A percentile compares a stretch with the other conserved stretches of the same genome.
phyloP scores from a whole-genome alignment of 345 rosid species.

The Orychophragmus violaceus region DNA sequence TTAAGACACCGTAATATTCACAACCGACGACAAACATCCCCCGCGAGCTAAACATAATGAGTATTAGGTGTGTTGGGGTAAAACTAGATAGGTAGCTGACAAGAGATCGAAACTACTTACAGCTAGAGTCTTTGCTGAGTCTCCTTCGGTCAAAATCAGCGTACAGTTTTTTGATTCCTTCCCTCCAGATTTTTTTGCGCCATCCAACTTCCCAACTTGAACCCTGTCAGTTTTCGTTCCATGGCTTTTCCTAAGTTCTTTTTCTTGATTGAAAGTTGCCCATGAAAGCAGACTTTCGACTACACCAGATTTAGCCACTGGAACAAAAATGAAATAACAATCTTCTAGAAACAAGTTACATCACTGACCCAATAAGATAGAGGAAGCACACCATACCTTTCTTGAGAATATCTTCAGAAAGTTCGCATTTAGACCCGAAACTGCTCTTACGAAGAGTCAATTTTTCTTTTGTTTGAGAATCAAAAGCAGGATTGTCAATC shows the following conservation, averaged over 20 bases:
- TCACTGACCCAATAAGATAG: neutral
- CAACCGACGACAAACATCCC: conserved; percentile 65
- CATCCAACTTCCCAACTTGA: conserved; percentile 71
- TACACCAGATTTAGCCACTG: conserved; percentile 81
- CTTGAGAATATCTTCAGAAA: conserved; percentile 72
- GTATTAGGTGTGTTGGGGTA: conserved; percentile 6
- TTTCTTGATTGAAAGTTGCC: conserved; percentile 82
- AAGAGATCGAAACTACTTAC: conserved; percentile 39
- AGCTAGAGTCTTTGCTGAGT: conserved; percentile 94
- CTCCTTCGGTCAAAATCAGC: conserved; percentile 96
- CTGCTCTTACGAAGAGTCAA: conserved; percentile 94
- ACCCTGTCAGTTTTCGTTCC: conserved; percentile 67
- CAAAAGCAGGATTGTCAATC: conserved; percentile 98
- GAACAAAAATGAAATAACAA: neutral
- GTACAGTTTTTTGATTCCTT: conserved; percentile 70
- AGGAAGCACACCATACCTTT: conserved; percentile 48
- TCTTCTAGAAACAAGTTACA: neutral
- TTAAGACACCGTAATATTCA: conserved; percentile 45
- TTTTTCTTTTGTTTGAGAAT: conserved; percentile 98
- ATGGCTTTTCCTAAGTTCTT: conserved; percentile 89
- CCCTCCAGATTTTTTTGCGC: conserved; percentile 92
- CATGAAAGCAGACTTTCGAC: conserved; percentile 76
- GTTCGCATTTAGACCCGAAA: conserved; percentile 90
- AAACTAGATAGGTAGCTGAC: neutral
- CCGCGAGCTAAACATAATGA: conserved; percentile 55